Evolutionary conservation across 1,139 yeast genomes (phyloP).

Genomic region (Entelexis sorbosivorans): DNA sequence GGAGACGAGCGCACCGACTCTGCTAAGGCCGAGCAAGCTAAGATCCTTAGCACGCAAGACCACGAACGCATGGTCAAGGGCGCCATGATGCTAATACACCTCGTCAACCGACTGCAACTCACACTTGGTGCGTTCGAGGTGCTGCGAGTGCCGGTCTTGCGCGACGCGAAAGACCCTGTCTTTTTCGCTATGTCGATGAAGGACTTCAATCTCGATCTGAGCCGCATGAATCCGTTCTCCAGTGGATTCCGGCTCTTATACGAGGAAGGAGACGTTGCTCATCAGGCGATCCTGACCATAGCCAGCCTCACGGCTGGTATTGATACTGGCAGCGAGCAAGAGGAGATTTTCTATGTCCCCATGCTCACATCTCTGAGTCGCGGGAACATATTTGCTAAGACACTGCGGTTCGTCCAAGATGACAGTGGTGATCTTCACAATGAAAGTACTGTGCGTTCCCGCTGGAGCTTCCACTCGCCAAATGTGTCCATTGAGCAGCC

Average conservation of each 20-base stretch:
- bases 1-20: not conserved
- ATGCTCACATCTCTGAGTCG: slow-evolving; percentile 31
- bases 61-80: slow-evolving; percentile 23
- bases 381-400: slow-evolving; percentile 32
- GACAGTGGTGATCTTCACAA: slow-evolving; percentile 23
- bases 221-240: slow-evolving; percentile 32
- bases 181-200: slow-evolving; percentile 24
- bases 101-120: slow-evolving; percentile 31
- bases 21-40: not conserved
- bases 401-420: slow-evolving; percentile 28
- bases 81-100: slow-evolving; percentile 29
- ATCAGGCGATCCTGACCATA: slow-evolving; percentile 33
- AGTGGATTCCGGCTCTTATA: slow-evolving; percentile 35
- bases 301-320: slow-evolving; percentile 32
- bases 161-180: slow-evolving; percentile 4
- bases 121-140: slow-evolving; percentile 28
- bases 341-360: slow-evolving; percentile 34
- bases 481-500: slow-evolving; percentile 32
- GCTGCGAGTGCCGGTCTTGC: slow-evolving; percentile 23
- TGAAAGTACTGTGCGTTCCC: slow-evolving; percentile 28
- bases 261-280: slow-evolving; percentile 31
- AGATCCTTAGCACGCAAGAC: slow-evolving; percentile 7
- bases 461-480: slow-evolving; percentile 32
- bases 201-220: slow-evolving; percentile 32
- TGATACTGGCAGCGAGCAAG: slow-evolving; percentile 27